Base-by-base conservation (phyloP, 192 early-diverging fungal genomes). In the Coemansia sp. region DNA sequence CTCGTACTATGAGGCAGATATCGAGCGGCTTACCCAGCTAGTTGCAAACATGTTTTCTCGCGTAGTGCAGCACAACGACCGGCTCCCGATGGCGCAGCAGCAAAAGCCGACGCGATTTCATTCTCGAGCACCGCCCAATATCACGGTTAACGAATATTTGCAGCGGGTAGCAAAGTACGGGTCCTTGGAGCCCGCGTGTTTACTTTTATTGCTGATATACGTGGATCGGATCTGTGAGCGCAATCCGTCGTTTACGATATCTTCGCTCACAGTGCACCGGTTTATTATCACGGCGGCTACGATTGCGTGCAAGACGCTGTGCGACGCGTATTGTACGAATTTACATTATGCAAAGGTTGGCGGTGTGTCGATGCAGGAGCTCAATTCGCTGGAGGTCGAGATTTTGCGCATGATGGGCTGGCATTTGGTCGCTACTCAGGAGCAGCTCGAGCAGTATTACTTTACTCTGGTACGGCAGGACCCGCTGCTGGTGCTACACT, bases 251-350 rank as follows among this genome's bases (percentile, higher is more conserved):
- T 99, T 99, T 73, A 96, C 94, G 22, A 94, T 99, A 38, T 94
- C 93, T 0, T 95, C 94, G 29, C 73, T 98, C 32, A 98, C 96
- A 4, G 94, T 93, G 6, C 96, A 98, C 67, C 90, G 95, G 51
- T 98, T 98, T 75, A 85, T 98, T 8, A 97, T 97, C 12, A 84
- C 96, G 2, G 93, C 94, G 6, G 80, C 95, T 12, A 96, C 93
- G 0, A 86, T 93, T 31, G 91, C 93, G 0, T 88, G 91, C 46
- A 98, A 98, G 73, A 90, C 91, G 0, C 65, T 98, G 59, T 96
- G 92, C 61, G 96, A 98, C 71, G 92, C 90, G 25, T 98, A 98
- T 68, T 93, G 94, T 68, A 98, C 96, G 17, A 99, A 99, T 73
- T 84, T 90, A 12, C 92, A 94, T 70, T 99, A 95, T 77, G 96